A percentile compares a stretch with the other conserved stretches of the same genome.
Evolutionary conservation across 2,329 filamentous ascomycete genomes (phyloP).

Genomic region (Hymenoscyphus repandus): DNA sequence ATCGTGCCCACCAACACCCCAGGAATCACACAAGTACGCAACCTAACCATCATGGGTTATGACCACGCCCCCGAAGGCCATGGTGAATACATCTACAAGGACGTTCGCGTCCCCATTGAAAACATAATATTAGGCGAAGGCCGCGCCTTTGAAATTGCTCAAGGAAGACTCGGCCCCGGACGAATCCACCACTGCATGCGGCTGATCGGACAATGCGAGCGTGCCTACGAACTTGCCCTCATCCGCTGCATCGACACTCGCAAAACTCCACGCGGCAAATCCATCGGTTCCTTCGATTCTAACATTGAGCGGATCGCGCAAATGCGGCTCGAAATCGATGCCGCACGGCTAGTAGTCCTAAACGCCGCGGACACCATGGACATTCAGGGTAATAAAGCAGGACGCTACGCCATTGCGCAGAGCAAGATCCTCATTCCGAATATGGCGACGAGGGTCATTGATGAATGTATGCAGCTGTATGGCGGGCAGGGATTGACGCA

Average conservation of each 20-base stretch:
- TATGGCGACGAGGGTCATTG: constrained; percentile 35
- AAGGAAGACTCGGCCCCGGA: constrained; percentile 37
- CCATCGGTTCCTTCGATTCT: constrained; percentile 37
- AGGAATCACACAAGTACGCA: constrained; percentile 36
- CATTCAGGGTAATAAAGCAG: constrained; percentile 36
- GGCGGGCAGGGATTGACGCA: constrained; percentile 38
- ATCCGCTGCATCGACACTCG: constrained; percentile 34
- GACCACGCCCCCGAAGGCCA: constrained; percentile 39
- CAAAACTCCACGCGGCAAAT: constrained; percentile 36
- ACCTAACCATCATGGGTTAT: constrained; percentile 38
- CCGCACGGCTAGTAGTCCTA: constrained; percentile 36
- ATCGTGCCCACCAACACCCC: constrained; percentile 35
- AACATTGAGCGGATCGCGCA: constrained; percentile 38
- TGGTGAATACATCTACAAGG: constrained; percentile 38
- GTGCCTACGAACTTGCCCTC: constrained; percentile 37
- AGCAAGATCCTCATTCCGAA: constrained; percentile 39
- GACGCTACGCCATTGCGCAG: constrained; percentile 37
- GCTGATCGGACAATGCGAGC: constrained; percentile 38
- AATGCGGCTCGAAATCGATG: constrained; percentile 38
- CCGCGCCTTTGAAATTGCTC: constrained; percentile 38
- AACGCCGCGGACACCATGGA: constrained; percentile 40
- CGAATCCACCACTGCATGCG: constrained; percentile 40
- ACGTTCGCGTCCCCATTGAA: constrained; percentile 35
- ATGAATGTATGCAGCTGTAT: constrained; percentile 40
- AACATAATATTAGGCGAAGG: constrained; percentile 39